Percentiles rank a stretch among this genome's conserved stretches.
phyloP scores from a whole-genome alignment of 164 flowering plant genomes.

The Taxillus chinensis region DNA sequence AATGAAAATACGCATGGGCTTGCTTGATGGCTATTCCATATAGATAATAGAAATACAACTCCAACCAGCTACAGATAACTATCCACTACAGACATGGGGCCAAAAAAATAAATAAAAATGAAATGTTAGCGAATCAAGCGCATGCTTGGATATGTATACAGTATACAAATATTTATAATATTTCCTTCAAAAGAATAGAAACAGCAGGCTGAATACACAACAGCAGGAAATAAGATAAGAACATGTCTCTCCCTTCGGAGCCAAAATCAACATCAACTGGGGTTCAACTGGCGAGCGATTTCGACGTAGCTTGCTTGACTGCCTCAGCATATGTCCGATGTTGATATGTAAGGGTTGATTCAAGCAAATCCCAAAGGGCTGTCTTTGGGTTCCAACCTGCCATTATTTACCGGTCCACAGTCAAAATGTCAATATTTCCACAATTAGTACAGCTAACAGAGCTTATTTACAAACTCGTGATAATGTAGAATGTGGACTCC shows the following conservation, averaged over 20 bases:
- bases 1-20: no score
- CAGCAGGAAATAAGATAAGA: no score
- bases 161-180: neutral
- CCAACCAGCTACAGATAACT: no score
- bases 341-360: constrained; percentile 90
- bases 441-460: neutral
- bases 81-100: no score
- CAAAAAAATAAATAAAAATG: no score
- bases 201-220: neutral
- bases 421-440: neutral
- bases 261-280: neutral
- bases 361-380: constrained; percentile 92
- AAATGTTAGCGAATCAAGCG: no score
- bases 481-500: no score
- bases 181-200: neutral
- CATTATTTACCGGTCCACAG: neutral
- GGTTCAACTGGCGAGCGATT: constrained; percentile 32
- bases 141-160: no score
- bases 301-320: constrained; percentile 56
- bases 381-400: constrained; percentile 98
- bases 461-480: neutral
- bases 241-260: no score
- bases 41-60: neutral
- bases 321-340: constrained; percentile 94
- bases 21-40: neutral